phyloP scores from a whole-genome alignment of 805 yeast species.

The Zygotorulaspora danielsina region DNA sequence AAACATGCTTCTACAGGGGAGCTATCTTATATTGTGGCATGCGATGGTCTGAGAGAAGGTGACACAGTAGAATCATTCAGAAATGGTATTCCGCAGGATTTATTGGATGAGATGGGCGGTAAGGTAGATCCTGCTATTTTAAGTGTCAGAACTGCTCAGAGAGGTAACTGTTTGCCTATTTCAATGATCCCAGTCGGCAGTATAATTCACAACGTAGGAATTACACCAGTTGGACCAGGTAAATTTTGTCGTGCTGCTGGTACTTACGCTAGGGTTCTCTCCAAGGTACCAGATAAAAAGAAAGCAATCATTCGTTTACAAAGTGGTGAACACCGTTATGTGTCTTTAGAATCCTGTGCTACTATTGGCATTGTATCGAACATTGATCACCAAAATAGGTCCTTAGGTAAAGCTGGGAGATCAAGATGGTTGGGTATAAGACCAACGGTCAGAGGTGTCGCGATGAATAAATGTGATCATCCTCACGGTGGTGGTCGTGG shows the following conservation, averaged over 20 bases:
- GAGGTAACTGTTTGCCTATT: slow-evolving; percentile 93
- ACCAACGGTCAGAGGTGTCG: slow-evolving; percentile 96
- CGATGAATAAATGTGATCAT: slow-evolving; percentile 96
- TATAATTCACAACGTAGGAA: slow-evolving; percentile 81
- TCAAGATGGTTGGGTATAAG: slow-evolving; percentile 87
- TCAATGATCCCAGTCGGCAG: slow-evolving; percentile 94
- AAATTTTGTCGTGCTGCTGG: slow-evolving; percentile 94
- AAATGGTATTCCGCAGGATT: slow-evolving; percentile 73
- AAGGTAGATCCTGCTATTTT: slow-evolving; percentile 86
- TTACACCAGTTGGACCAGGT: slow-evolving; percentile 71
- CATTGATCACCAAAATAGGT: slow-evolving; percentile 81
- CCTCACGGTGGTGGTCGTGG: slow-evolving; percentile 99
- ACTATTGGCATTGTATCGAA: slow-evolving; percentile 92
- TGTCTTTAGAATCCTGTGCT: slow-evolving; percentile 82
- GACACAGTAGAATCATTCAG: slow-evolving; percentile 88
- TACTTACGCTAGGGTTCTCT: slow-evolving; percentile 80
- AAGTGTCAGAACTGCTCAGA: slow-evolving; percentile 78
- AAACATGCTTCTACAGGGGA: slow-evolving; percentile 58
- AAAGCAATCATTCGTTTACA: slow-evolving; percentile 77
- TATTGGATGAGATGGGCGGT: slow-evolving; percentile 83
- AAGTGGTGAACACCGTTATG: slow-evolving; percentile 91
- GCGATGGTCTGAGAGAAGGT: slow-evolving; percentile 90
- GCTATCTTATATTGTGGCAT: slow-evolving; percentile 78
- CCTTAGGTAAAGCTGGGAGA: slow-evolving; percentile 96
- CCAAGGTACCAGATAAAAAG: slow-evolving; percentile 65